Conservation (phyloP, 164 flowering plant genomes). For the Liquidambar formosana region DNA sequence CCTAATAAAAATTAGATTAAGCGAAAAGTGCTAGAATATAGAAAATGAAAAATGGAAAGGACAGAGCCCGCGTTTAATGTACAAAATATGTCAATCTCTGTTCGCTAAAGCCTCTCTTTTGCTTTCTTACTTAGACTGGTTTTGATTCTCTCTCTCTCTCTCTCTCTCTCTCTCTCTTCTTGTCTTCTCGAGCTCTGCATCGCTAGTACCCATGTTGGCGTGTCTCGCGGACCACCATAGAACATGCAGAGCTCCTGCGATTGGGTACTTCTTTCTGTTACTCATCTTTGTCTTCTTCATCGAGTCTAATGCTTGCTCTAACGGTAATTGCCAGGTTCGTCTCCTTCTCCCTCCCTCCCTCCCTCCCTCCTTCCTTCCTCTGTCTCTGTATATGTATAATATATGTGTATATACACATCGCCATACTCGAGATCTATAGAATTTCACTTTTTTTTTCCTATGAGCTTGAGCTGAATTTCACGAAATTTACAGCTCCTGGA, state of each 20-base stretch:
- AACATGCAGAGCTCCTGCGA: slow-evolving; percentile 31
- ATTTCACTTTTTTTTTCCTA: background rate
- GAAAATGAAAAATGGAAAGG: background rate
- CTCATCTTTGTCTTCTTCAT: slow-evolving; percentile 18
- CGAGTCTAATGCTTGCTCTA: slow-evolving; percentile 45
- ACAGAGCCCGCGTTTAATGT: slow-evolving; percentile 19
- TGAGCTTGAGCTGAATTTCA: slow-evolving; percentile 4
- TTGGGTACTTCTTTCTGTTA: slow-evolving; percentile 14
- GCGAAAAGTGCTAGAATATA: no score
- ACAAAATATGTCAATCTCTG: slow-evolving; percentile 1
- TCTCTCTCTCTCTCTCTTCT: slow-evolving; percentile 18
- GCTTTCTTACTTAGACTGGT: background rate
- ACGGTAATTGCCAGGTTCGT: slow-evolving; percentile 68
- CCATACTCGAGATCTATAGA: slow-evolving; percentile 9
- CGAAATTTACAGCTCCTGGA: slow-evolving; percentile 59
- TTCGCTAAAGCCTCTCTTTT: slow-evolving; percentile 4
- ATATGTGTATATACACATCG: background rate
- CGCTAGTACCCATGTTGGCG: slow-evolving; percentile 33
- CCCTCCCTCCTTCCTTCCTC: slow-evolving; percentile 1
- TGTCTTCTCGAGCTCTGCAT: slow-evolving; percentile 28
- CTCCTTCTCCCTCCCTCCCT: slow-evolving; percentile 5
- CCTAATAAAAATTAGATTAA: no score
- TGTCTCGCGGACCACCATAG: slow-evolving; percentile 22
- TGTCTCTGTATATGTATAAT: no score
- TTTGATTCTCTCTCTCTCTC: slow-evolving; percentile 4